A percentile compares a stretch with the other conserved stretches of the same genome.
These are phyloP conservation scores for Eucalyptus fibrosa DNA, from an alignment of 345 rosid genomes.

Conservation along the genomic window DNA sequence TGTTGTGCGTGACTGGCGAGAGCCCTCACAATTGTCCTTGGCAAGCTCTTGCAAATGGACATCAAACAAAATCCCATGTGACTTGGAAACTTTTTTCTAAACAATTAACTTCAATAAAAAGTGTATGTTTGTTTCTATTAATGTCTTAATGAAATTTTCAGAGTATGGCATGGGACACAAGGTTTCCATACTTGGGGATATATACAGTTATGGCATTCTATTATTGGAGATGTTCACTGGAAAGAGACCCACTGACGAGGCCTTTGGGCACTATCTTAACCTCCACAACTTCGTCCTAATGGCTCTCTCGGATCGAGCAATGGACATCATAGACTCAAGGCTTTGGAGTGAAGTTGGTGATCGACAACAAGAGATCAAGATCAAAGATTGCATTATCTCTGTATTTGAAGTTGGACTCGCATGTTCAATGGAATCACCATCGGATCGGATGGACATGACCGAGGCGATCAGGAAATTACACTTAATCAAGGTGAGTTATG, in stretches of 20 bases:
- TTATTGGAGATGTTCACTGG: neutral
- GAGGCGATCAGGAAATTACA: neutral
- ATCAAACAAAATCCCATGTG: neutral
- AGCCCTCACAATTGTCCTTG: neutral
- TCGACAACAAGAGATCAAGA: neutral
- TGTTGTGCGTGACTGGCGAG: rapidly evolving
- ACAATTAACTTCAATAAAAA: no score
- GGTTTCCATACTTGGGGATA: neutral
- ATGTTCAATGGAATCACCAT: neutral
- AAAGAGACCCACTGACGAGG: neutral
- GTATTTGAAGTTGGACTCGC: neutral
- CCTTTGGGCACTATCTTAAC: neutral
- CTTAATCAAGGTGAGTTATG: neutral
- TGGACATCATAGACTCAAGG: neutral
- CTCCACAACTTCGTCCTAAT: rapidly evolving
- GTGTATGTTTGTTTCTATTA: neutral
- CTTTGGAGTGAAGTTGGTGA: neutral
- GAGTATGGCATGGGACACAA: neutral
- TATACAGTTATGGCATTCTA: neutral
- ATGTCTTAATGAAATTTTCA: neutral
- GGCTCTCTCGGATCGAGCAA: neutral
- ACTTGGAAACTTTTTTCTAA: neutral
- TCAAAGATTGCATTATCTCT: neutral
- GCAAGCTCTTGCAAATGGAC: neutral
- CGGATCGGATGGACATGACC: neutral